phyloP scores from a whole-genome alignment of 306 rosid species.

The Arachis hypogaea region DNA sequence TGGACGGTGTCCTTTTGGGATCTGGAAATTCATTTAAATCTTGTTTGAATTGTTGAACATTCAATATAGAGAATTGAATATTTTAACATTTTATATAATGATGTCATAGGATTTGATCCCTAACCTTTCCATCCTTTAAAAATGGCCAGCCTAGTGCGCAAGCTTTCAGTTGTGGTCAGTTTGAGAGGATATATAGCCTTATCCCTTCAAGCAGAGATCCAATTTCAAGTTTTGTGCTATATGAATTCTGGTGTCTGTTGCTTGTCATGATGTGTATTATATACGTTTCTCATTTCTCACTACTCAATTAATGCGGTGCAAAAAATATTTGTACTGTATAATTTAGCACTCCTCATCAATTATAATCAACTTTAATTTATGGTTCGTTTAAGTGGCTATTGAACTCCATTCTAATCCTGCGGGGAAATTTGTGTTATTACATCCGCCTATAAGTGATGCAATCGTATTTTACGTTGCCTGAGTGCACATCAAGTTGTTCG shows the following conservation, averaged over 20 bases:
- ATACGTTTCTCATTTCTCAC: neutral
- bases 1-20: constrained; percentile 1
- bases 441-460: constrained; percentile 81
- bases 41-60: constrained; percentile 2
- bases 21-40: neutral
- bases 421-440: constrained; percentile 67
- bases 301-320: neutral
- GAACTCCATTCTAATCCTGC: constrained; percentile 60
- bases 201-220: too few relatives aligned
- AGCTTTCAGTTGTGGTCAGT: too few relatives aligned
- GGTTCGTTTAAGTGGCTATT: constrained; percentile 68
- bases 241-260: constrained; percentile 1
- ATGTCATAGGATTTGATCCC: constrained; percentile 1
- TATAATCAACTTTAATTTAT: constrained; percentile 30
- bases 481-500: constrained; percentile 70
- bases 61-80: neutral
- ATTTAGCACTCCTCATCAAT: neutral
- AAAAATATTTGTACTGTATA: neutral
- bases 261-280: constrained; percentile 14
- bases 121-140: constrained; percentile 28
- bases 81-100: constrained; percentile 3
- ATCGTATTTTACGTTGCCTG: constrained; percentile 87
- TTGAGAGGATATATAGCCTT: too few relatives aligned
- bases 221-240: neutral
- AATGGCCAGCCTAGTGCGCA: too few relatives aligned